Percentiles rank a stretch among this genome's conserved stretches.
phyloP scores from a whole-genome alignment of 805 yeast genomes.

The Candida silvicultrix region DNA sequence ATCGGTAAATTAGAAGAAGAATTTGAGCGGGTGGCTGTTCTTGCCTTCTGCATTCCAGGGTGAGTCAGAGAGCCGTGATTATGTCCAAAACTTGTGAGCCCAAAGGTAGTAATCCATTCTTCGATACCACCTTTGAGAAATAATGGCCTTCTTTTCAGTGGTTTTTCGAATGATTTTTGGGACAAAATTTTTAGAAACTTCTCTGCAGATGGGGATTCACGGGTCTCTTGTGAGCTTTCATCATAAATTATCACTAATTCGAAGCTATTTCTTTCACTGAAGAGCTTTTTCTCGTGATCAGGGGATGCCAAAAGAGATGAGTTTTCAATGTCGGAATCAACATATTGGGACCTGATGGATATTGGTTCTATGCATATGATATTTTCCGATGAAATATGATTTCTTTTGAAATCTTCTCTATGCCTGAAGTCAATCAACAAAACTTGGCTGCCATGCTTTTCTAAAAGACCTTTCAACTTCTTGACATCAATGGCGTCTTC shows the following conservation, averaged over 20 bases:
- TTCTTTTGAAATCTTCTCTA: constrained; percentile 48
- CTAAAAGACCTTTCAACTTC: constrained; percentile 8
- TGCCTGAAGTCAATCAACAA: constrained; percentile 72
- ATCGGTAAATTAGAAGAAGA: constrained; percentile 5
- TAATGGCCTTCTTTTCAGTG: constrained; percentile 34
- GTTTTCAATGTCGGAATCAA: constrained; percentile 63
- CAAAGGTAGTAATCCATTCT: constrained; percentile 29
- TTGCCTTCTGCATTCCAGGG: constrained; percentile 2
- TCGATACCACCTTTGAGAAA: constrained; percentile 52
- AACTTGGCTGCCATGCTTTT: constrained; percentile 20
- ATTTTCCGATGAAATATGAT: constrained; percentile 56
- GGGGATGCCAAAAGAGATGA: constrained; percentile 53
- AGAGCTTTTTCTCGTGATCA: constrained; percentile 44
- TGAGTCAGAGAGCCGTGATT: constrained; percentile 13
- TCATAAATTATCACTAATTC: constrained; percentile 58
- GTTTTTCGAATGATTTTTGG: constrained; percentile 29
- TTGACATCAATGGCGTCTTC: constrained; percentile 9
- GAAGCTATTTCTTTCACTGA: constrained; percentile 45
- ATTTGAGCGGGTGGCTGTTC: constrained; percentile 6
- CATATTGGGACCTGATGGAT: constrained; percentile 40
- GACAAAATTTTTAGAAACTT: constrained; percentile 24
- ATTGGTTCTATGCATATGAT: constrained; percentile 75
- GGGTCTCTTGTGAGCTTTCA: neutral
- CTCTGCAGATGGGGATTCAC: constrained; percentile 2
- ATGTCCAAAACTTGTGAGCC: constrained; percentile 13